These are phyloP conservation scores for Eimeria maxima DNA, from an alignment of 169 alveolate genomes.

Conservation along the genomic window DNA sequence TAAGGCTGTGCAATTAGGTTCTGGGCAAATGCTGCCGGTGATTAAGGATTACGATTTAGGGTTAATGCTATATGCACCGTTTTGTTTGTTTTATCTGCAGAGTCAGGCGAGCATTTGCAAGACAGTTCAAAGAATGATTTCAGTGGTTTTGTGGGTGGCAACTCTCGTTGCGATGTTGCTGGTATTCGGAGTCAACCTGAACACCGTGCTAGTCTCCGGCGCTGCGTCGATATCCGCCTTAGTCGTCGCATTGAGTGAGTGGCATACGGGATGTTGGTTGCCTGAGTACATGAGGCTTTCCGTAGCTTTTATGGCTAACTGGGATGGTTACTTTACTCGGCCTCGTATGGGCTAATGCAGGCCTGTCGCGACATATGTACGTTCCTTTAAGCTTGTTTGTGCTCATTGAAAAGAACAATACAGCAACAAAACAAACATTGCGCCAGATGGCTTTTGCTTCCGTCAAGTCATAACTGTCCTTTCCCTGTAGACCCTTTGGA, in stretches of 20 bases:
- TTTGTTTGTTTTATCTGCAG: conserved; percentile 16
- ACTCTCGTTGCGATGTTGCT: conserved; percentile 66
- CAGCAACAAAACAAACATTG: background rate
- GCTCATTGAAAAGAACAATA: background rate
- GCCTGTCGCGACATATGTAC: background rate
- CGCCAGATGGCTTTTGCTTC: too few species aligned
- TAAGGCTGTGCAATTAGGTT: background rate
- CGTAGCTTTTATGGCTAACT: background rate
- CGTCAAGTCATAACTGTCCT: too few species aligned
- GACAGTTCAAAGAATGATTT: conserved; percentile 72
- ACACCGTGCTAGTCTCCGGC: conserved; percentile 82
- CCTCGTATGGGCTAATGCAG: background rate
- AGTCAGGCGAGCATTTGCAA: conserved; percentile 78
- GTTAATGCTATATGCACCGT: background rate
- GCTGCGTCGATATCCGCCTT: conserved; percentile 77
- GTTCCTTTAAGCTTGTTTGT: background rate
- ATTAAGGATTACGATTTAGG: background rate
- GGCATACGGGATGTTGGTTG: background rate
- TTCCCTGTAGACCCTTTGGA: background rate
- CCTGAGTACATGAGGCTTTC: background rate
- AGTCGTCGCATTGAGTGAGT: conserved; percentile 79
- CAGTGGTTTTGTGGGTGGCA: conserved; percentile 68
- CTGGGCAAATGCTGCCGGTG: background rate
- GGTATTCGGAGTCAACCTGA: conserved; percentile 76
- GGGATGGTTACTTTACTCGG: background rate